Evolutionary conservation across 1,284 basidiomycete genomes (phyloP).

Genomic region (Somion occarium): DNA sequence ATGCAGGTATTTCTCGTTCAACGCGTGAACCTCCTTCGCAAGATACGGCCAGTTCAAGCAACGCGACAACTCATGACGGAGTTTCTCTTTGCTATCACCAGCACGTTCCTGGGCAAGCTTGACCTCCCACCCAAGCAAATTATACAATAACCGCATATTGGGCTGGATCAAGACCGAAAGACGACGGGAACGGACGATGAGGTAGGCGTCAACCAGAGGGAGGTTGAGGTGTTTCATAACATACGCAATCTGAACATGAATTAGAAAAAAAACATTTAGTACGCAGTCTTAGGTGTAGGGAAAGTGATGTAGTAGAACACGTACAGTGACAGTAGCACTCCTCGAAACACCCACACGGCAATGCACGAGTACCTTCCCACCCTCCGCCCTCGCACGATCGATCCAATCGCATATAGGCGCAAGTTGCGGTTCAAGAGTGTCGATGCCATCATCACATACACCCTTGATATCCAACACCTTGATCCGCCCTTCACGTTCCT

Average conservation of each 20-base stretch:
- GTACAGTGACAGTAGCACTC: slow-evolving; percentile 86
- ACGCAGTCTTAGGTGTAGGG: too few relatives aligned
- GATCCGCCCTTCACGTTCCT: slow-evolving; percentile 83
- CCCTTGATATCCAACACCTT: slow-evolving; percentile 87
- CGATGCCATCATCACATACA: slow-evolving; percentile 93
- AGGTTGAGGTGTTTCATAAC: slow-evolving; percentile 92
- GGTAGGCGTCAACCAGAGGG: slow-evolving; percentile 88
- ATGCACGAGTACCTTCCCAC: slow-evolving; percentile 92
- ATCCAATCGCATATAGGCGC: slow-evolving; percentile 91
- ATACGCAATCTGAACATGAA: slow-evolving; percentile 71
- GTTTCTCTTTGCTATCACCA: slow-evolving; percentile 39
- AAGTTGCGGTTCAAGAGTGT: slow-evolving; percentile 86
- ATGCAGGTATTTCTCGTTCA: slow-evolving; percentile 77
- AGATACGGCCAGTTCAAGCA: slow-evolving; percentile 76
- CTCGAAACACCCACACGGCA: slow-evolving; percentile 94
- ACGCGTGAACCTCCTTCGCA: slow-evolving; percentile 70
- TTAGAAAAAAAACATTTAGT: not conserved
- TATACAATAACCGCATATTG: slow-evolving; percentile 90
- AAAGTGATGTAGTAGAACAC: slow-evolving; percentile 25
- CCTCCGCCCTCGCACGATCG: slow-evolving; percentile 74
- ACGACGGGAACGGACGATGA: slow-evolving; percentile 81
- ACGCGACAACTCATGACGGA: slow-evolving; percentile 53
- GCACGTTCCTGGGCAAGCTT: slow-evolving; percentile 71
- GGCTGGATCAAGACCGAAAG: slow-evolving; percentile 90
- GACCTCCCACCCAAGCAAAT: slow-evolving; percentile 91